Conservation (phyloP, 257 asterid species). For the Parsonsia alboflavescens region DNA sequence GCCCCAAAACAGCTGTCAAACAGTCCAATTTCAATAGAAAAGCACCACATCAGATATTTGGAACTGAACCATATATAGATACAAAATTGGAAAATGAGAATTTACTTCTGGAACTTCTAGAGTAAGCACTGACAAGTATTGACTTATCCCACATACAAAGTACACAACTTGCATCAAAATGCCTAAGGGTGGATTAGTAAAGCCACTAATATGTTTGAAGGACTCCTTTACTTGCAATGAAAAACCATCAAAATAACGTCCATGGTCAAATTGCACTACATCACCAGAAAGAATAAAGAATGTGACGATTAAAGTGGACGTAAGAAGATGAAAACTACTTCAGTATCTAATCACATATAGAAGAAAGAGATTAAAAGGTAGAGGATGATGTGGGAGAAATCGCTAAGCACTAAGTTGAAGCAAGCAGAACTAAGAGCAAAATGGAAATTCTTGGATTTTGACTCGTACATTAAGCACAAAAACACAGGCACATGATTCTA, state of each 20-base stretch:
- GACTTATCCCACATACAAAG: conserved; percentile 1
- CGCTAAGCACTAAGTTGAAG: background rate
- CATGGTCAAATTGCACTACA: background rate
- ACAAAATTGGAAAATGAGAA: background rate
- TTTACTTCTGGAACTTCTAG: background rate
- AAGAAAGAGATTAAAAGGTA: background rate
- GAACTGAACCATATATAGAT: background rate
- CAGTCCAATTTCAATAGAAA: conserved; percentile 11
- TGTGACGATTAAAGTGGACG: background rate
- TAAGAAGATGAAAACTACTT: background rate
- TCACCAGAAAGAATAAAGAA: background rate
- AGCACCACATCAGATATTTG: background rate
- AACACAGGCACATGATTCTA: background rate
- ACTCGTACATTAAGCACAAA: background rate
- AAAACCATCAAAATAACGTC: background rate
- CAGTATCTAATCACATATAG: background rate
- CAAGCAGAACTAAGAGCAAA: background rate
- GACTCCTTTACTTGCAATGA: background rate
- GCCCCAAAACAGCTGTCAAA: conserved; percentile 85
- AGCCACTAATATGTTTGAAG: background rate
- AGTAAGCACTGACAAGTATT: conserved; percentile 5
- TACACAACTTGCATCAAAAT: background rate
- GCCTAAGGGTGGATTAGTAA: background rate
- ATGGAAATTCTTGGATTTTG: background rate
- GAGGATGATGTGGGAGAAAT: conserved; percentile 2